A percentile compares a stretch with the other conserved stretches of the same genome.
Evolutionary conservation across 2,329 filamentous ascomycete species (phyloP).

Genomic region (Paradendryphiella salina): DNA sequence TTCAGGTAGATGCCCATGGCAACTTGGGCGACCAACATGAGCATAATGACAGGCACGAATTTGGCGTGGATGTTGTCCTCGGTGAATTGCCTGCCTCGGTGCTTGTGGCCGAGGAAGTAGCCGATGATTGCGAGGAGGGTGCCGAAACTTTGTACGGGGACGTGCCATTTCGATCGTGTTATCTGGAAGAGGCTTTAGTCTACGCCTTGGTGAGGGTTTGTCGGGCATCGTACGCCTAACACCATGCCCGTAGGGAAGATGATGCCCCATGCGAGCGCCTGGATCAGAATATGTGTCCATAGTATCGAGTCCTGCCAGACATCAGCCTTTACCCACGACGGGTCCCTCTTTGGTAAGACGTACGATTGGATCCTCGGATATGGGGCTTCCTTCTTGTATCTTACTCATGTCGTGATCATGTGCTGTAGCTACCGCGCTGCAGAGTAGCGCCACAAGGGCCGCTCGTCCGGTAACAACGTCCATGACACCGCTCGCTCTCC

Average conservation of each 20-base stretch:
- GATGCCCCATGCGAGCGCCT: constrained; percentile 85
- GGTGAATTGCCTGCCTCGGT: constrained; percentile 85
- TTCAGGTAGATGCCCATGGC: constrained; percentile 83
- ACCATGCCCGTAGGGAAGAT: constrained; percentile 96
- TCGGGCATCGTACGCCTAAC: constrained; percentile 67
- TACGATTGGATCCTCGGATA: constrained; percentile 46
- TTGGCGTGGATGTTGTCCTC: constrained; percentile 66
- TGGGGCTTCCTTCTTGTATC: constrained; percentile 45
- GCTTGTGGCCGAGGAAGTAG: constrained; percentile 88
- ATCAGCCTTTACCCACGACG: constrained; percentile 15
- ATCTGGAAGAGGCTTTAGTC: constrained; percentile 60
- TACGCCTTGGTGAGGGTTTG: neutral
- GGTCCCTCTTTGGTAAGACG: constrained; percentile 1
- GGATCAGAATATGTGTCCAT: constrained; percentile 92
- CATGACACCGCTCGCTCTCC: constrained; percentile 17
- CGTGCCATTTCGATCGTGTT: constrained; percentile 88
- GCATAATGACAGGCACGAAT: constrained; percentile 79
- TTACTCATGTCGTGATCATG: constrained; percentile 50
- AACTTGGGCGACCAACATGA: constrained; percentile 76
- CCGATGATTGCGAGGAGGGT: constrained; percentile 76
- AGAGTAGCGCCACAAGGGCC: constrained; percentile 29
- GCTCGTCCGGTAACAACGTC: constrained; percentile 13
- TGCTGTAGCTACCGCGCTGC: constrained; percentile 33
- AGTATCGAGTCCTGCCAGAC: constrained; percentile 69
- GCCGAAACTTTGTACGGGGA: constrained; percentile 78